A percentile compares a stretch with the other conserved stretches of the same genome.
phyloP scores from a whole-genome alignment of 2,329 filamentous ascomycete species.

The Aspergillus ibericus region DNA sequence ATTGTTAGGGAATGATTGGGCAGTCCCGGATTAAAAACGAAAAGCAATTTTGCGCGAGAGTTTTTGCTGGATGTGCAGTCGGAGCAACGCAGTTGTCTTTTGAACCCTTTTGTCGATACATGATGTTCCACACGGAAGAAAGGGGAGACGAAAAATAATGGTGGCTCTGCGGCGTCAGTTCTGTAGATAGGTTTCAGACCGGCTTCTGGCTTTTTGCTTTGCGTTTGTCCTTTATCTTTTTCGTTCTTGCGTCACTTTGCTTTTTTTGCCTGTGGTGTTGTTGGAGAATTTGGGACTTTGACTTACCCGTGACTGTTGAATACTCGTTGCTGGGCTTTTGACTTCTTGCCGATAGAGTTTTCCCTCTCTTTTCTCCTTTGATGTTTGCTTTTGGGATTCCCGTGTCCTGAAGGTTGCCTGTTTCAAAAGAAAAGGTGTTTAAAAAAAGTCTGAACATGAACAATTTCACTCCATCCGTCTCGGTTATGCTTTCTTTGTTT shows the following conservation, averaged over 20 bases:
- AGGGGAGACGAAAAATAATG: constrained; percentile 3
- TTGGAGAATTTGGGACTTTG: constrained; percentile 16
- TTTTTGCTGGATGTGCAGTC: background rate
- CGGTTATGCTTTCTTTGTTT: background rate
- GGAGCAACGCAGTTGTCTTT: background rate
- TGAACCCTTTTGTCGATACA: background rate
- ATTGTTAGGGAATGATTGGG: background rate
- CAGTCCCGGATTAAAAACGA: background rate
- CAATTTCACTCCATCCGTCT: background rate
- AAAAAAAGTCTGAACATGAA: background rate
- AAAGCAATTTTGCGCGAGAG: background rate
- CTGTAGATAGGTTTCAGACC: constrained; percentile 18
- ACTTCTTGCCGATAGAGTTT: constrained; percentile 29
- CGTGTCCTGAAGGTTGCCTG: background rate
- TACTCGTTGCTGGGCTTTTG: constrained; percentile 13
- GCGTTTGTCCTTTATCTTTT: constrained; percentile 14
- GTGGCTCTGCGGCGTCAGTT: constrained; percentile 14
- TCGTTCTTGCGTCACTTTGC: constrained; percentile 8
- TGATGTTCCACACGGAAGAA: background rate
- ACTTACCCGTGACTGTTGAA: constrained; percentile 11
- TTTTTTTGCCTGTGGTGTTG: constrained; percentile 17
- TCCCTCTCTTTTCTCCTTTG: constrained; percentile 12
- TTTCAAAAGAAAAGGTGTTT: constrained; percentile 6
- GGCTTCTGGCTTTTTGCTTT: constrained; percentile 10
- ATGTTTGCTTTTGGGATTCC: constrained; percentile 9